phyloP scores from a whole-genome alignment of 1,284 basidiomycete genomes.

The Hemileia vastatrix region DNA sequence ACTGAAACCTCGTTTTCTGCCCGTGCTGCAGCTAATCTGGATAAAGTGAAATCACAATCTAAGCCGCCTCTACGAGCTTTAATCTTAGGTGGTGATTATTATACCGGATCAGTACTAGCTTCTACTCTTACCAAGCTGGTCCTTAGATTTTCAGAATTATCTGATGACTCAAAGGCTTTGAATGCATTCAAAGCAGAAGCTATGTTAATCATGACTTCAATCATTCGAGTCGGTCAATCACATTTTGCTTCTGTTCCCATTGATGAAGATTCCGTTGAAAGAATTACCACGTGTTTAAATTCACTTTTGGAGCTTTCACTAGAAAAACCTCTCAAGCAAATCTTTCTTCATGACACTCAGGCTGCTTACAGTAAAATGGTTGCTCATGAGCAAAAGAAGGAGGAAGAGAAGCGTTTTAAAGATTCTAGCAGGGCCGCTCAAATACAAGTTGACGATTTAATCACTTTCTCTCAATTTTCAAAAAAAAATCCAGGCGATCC shows the following conservation, averaged over 20 bases:
- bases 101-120: slow-evolving; percentile 82
- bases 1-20: slow-evolving; percentile 84
- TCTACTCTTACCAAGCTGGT: slow-evolving; percentile 86
- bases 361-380: slow-evolving; percentile 92
- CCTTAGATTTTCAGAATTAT: slow-evolving; percentile 62
- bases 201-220: slow-evolving; percentile 96
- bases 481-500: slow-evolving; percentile 71
- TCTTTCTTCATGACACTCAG: slow-evolving; percentile 89
- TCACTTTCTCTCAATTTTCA: slow-evolving; percentile 86
- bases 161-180: slow-evolving; percentile 53
- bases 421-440: slow-evolving; percentile 57
- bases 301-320: slow-evolving; percentile 64
- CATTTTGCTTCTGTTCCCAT: slow-evolving; percentile 87
- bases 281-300: slow-evolving; percentile 93
- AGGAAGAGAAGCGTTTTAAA: slow-evolving; percentile 74
- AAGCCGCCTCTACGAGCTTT: slow-evolving; percentile 87
- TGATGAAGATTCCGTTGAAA: slow-evolving; percentile 94
- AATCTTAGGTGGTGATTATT: slow-evolving; percentile 92
- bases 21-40: slow-evolving; percentile 59
- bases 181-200: slow-evolving; percentile 80
- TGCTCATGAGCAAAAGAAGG: slow-evolving; percentile 76
- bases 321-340: slow-evolving; percentile 59
- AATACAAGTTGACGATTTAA: slow-evolving; percentile 85
- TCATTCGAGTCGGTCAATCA: slow-evolving; percentile 93
- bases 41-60: slow-evolving; percentile 69